Evolutionary conservation across 176 grass and related monocot species (phyloP).

Genomic region (Oryza officinalis): DNA sequence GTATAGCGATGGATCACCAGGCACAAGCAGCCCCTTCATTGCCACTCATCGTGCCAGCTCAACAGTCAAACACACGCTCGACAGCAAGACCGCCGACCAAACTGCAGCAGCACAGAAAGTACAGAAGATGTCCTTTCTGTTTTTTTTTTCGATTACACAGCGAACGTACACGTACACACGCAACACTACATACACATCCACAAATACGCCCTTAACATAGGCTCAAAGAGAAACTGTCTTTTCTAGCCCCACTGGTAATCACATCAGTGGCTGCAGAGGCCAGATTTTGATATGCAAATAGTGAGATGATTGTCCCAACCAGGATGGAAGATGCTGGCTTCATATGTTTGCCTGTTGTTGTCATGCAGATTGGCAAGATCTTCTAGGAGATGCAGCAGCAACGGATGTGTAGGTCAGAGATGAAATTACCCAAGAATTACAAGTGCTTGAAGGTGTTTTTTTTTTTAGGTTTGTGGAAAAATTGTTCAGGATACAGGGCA

Average conservation of each 20-base stretch:
- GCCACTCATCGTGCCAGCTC: conserved; percentile 31
- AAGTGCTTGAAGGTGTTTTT: background rate
- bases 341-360: background rate
- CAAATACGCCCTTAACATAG: too few relatives aligned
- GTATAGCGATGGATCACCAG: conserved; percentile 13
- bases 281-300: conserved; percentile 21
- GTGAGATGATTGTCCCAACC: background rate
- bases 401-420: background rate
- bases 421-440: background rate
- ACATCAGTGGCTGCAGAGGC: background rate
- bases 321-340: too few relatives aligned
- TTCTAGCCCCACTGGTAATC: too few relatives aligned
- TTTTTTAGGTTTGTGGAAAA: background rate
- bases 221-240: too few relatives aligned
- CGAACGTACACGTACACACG: too few relatives aligned
- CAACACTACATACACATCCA: too few relatives aligned
- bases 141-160: too few relatives aligned
- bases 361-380: conserved; percentile 28
- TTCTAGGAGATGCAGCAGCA: background rate
- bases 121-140: background rate
- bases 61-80: background rate
- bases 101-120: background rate
- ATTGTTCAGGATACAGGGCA: background rate
- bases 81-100: conserved; percentile 23
- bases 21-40: background rate